Evolutionary conservation across 345 rosid species (phyloP).

Genomic region (Turnera subulata): DNA sequence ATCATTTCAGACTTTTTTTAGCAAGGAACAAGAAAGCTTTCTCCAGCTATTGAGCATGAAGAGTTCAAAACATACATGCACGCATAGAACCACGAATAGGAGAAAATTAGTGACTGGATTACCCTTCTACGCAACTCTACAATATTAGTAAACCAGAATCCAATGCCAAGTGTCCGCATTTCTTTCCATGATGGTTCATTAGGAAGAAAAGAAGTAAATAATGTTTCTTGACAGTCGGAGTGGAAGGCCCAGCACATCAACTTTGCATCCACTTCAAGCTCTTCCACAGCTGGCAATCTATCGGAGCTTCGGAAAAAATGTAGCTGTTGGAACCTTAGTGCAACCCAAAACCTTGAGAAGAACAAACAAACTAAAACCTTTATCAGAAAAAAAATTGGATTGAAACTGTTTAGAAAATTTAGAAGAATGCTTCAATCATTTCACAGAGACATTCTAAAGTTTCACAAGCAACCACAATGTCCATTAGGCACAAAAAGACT

Average conservation of each 20-base stretch:
- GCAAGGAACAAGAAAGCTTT: constrained; percentile 3
- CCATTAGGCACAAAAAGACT: too few species aligned
- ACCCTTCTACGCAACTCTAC: constrained; percentile 76
- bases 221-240: constrained; percentile 82
- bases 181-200: constrained; percentile 83
- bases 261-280: constrained; percentile 57
- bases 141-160: constrained; percentile 74
- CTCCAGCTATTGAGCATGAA: background rate
- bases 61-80: too few species aligned
- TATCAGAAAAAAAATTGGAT: constrained; percentile 7
- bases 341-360: constrained; percentile 76
- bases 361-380: constrained; percentile 15
- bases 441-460: too few species aligned
- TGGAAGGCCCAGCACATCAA: constrained; percentile 86
- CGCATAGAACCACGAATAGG: too few species aligned
- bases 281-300: constrained; percentile 53
- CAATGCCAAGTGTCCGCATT: constrained; percentile 77
- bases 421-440: background rate
- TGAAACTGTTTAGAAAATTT: background rate
- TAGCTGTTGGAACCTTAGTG: constrained; percentile 67
- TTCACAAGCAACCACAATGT: too few species aligned
- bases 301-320: constrained; percentile 50
- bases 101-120: constrained; percentile 15
- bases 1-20: background rate
- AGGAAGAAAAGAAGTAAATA: constrained; percentile 56